Conservation (phyloP, 2,329 filamentous ascomycete species). For the Claviceps africana region DNA sequence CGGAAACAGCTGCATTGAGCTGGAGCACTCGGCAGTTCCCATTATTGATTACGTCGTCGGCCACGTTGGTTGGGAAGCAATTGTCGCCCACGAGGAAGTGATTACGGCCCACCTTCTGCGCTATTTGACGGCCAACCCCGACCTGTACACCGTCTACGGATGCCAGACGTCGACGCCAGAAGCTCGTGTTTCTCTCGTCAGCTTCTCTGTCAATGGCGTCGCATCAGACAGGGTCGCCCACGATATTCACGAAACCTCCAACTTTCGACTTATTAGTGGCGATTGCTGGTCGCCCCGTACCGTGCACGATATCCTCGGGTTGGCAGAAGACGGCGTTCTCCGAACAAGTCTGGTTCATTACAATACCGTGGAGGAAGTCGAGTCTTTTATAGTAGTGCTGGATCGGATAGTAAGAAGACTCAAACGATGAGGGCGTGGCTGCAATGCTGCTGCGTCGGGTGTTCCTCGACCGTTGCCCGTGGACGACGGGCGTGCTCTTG, state of each 20-base stretch:
- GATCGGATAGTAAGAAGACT: neutral
- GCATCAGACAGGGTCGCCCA: constrained; percentile 45
- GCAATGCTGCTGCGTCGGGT: neutral
- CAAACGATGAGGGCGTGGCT: neutral
- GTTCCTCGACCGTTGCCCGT: too few relatives aligned
- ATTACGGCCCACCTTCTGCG: constrained; percentile 45
- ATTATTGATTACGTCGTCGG: constrained; percentile 47
- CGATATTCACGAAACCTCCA: constrained; percentile 41
- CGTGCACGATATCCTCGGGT: constrained; percentile 41
- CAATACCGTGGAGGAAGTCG: constrained; percentile 34
- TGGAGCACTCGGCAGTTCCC: constrained; percentile 45
- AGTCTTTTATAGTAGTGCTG: neutral
- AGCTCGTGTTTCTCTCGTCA: constrained; percentile 50
- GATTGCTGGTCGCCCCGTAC: constrained; percentile 55
- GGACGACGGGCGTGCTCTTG: too few relatives aligned
- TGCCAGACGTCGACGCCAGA: constrained; percentile 2
- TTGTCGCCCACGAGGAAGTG: constrained; percentile 44
- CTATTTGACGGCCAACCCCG: constrained; percentile 41
- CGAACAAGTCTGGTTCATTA: constrained; percentile 60
- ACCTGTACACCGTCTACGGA: constrained; percentile 21
- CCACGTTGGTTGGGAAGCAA: constrained; percentile 32
- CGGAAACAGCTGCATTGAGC: constrained; percentile 57
- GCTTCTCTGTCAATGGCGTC: constrained; percentile 46
- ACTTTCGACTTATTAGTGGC: constrained; percentile 52
- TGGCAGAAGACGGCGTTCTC: constrained; percentile 46